Evolutionary conservation across 495 filamentous ascomycete species (phyloP), one percentile per base, ranked within the genome.

Genomic region (Cudoniella acicularis): DNA sequence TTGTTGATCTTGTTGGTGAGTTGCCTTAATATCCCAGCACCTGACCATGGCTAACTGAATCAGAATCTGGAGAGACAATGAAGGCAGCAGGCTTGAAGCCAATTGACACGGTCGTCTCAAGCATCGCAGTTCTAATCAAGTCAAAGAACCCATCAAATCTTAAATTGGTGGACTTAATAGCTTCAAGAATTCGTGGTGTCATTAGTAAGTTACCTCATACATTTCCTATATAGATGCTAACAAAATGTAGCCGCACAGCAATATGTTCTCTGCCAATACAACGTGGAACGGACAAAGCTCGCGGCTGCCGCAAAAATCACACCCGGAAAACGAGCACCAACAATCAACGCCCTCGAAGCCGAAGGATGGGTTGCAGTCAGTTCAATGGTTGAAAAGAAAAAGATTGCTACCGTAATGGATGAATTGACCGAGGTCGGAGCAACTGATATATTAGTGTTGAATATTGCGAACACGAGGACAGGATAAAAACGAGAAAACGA

Each of bases 61-160:
- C 59, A 96, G 94, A 98, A 83, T 98, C 94, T 40, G 94, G 94
- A 49, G 92, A 97, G 69, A 98, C 94, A 10, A 98, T 98, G 94
- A 91, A 87, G 67, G 94, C 92, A 1, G 93, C 93, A 30, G 95
- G 95, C n/a, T 80, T 98, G 45, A 95, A 94, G 72, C 84, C 95
- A 60, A 96, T 98, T 67, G 92, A 91, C 61, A 98, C 94, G 1
- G 91, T 98, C 17, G 79, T 96, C 24, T 84, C 88, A 53, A 90
- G 87, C 55, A 90, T 85, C 2, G 92, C 94, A 22, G 83, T 96
- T 23, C 82, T 98, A 30, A 92, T 98, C 77, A 93, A 92, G 74
- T 96, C 92, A 27, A 92, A 87, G 63, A 79, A 84, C 60, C 86
- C 93, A n/a, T 87, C 87, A 63, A 88, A 94, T 71, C 83, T 77